These are phyloP conservation scores for Pestalotiopsis sp. DNA, from an alignment of 2,329 filamentous ascomycete genomes.

Conservation along the genomic window DNA sequence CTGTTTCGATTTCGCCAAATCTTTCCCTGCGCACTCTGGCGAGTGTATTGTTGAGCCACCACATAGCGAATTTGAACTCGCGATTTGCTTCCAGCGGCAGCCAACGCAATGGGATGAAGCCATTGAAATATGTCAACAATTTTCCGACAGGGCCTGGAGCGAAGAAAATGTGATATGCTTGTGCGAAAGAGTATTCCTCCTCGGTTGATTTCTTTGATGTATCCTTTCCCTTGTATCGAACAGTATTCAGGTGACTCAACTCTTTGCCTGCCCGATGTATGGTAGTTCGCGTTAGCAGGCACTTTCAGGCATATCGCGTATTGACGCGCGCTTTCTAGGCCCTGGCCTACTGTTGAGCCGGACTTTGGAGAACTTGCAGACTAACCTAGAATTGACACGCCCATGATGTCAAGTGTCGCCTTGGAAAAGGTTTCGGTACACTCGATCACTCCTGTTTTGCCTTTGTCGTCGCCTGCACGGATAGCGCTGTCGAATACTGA, in stretches of 20 bases:
- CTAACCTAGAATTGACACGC: conserved; percentile 15
- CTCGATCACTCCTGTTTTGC: conserved; percentile 14
- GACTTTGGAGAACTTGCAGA: not conserved
- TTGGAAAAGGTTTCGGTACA: conserved; percentile 15
- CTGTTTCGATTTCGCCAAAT: not conserved
- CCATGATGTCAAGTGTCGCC: conserved; percentile 20
- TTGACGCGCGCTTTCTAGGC: not conserved
- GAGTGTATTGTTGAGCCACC: conserved; percentile 18
- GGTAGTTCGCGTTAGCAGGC: not conserved
- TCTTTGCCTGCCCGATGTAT: not conserved
- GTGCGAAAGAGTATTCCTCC: conserved; percentile 14
- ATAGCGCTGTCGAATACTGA: conserved; percentile 17
- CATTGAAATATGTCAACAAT: conserved; percentile 17
- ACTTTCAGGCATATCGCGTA: no score
- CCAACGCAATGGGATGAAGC: conserved; percentile 20
- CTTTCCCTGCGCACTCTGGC: not conserved
- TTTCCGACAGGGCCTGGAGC: conserved; percentile 13
- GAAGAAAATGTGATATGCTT: conserved; percentile 19
- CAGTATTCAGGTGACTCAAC: not conserved
- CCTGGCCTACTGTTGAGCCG: not conserved
- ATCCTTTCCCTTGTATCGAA: not conserved
- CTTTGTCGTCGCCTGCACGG: not conserved
- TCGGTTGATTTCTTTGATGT: not conserved
- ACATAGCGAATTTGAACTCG: conserved; percentile 17
- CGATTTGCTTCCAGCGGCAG: conserved; percentile 19